phyloP scores from a whole-genome alignment of 176 grass and related monocot species.

The Poa annua region DNA sequence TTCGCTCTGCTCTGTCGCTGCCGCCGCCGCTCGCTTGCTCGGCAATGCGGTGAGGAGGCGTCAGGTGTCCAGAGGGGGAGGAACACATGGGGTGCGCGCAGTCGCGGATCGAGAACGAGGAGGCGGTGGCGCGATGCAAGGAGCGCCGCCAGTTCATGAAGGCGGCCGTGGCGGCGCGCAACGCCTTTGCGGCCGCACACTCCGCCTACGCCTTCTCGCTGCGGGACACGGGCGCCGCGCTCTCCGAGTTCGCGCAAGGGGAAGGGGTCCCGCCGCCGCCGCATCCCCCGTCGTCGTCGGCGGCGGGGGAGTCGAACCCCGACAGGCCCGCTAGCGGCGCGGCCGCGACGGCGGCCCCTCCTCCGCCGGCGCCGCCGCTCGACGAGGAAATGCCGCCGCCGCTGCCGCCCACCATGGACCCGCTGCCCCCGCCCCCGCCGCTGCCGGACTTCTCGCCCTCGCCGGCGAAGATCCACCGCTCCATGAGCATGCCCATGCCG shows the following conservation, averaged over 20 bases:
- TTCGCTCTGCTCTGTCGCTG: background rate
- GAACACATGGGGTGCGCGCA: slow-evolving; percentile 98
- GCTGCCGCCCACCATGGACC: slow-evolving; percentile 50
- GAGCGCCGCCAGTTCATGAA: slow-evolving; percentile 85
- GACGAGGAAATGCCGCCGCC: slow-evolving; percentile 40
- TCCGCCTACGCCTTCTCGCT: slow-evolving; percentile 74
- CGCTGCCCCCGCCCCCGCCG: slow-evolving; percentile 75
- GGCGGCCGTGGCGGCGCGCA: slow-evolving; percentile 66
- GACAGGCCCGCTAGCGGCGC: background rate
- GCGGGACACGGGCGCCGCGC: slow-evolving; percentile 79
- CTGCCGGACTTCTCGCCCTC: slow-evolving; percentile 85
- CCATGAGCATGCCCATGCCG: slow-evolving; percentile 84
- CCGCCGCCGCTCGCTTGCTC: background rate
- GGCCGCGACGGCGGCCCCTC: background rate
- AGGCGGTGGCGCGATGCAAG: slow-evolving; percentile 87
- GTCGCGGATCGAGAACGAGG: slow-evolving; percentile 95
- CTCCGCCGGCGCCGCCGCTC: background rate
- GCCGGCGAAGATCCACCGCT: slow-evolving; percentile 80
- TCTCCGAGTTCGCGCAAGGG: slow-evolving; percentile 84
- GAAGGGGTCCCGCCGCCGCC: slow-evolving; percentile 48
- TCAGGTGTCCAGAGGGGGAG: too few species aligned
- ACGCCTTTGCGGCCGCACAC: slow-evolving; percentile 87
- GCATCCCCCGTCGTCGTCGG: background rate
- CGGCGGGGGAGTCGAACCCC: background rate
- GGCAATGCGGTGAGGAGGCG: slow-evolving; percentile 57